Percentiles rank a stretch among this genome's conserved stretches.
phyloP scores from a whole-genome alignment of 768 basidiomycete genomes.

The Collybiopsis confluens region DNA sequence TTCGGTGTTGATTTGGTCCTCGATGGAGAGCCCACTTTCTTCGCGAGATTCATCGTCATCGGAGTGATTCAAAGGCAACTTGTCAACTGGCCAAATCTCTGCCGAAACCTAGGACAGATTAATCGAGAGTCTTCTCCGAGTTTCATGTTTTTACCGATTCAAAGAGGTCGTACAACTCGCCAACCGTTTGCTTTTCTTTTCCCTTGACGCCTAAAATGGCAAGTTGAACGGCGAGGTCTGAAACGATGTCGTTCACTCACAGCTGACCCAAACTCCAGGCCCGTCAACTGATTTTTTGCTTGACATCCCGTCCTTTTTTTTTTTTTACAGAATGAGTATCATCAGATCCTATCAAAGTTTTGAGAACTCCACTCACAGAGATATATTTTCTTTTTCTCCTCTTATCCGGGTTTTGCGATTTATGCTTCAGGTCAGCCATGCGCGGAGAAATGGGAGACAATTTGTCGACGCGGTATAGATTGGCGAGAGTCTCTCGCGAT shows the following conservation, averaged over 20 bases:
- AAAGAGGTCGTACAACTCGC: slow-evolving; percentile 76
- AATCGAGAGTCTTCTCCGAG: neutral
- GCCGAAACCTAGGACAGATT: slow-evolving; percentile 49
- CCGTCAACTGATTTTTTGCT: slow-evolving; percentile 65
- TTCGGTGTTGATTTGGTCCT: slow-evolving; percentile 69
- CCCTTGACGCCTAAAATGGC: slow-evolving; percentile 58
- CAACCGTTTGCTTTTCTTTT: slow-evolving; percentile 73
- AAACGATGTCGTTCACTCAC: slow-evolving; percentile 27
- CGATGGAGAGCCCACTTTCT: slow-evolving; percentile 44
- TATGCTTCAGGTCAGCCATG: slow-evolving; percentile 26
- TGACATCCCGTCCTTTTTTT: slow-evolving; percentile 61
- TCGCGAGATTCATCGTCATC: slow-evolving; percentile 24
- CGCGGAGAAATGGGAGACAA: neutral
- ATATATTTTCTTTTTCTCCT: slow-evolving; percentile 46
- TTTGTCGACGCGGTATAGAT: too few relatives aligned
- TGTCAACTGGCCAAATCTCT: slow-evolving; percentile 62
- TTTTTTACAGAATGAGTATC: neutral
- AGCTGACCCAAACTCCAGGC: slow-evolving; percentile 84
- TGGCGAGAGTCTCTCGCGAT: too few relatives aligned
- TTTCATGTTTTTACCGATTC: slow-evolving; percentile 50
- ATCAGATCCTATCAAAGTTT: neutral
- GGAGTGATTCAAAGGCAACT: slow-evolving; percentile 17
- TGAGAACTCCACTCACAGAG: slow-evolving; percentile 34
- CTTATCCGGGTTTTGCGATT: slow-evolving; percentile 18
- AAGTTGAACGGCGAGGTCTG: neutral